Evolutionary conservation across 2,329 filamentous ascomycete genomes (phyloP), one percentile per base, ranked within the genome.

Genomic region (Pestalotiopsis sp.): DNA sequence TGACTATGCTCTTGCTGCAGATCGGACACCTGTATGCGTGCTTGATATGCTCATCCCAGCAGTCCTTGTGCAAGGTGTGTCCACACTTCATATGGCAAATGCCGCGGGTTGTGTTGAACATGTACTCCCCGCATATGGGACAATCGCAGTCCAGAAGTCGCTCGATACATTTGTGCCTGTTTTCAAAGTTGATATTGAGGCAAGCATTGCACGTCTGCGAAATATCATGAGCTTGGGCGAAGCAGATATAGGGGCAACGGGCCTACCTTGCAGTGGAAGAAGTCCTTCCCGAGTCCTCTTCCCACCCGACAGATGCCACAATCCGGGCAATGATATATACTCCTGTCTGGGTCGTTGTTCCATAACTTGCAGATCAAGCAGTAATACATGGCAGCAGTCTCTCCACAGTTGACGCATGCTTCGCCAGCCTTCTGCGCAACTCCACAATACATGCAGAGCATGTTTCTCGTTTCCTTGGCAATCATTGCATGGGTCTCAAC

Each of bases 11-110:
- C 80, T 96, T 97, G 82, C 92, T 97, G 86, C 96, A 99, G 63
- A 98, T 94, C 0, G 95, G 96, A 76, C 96, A 99, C 77, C 95
- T 97, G 83, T 98, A 99, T 5, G 95, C 97, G 3, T 90, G 91
- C 75, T 91, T 91, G 85, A 97, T 95, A 78, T 97, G 93, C 74
- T 96, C 89, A 60, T 93, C 89, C 77, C 97, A 96, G 81, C 96
- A 99, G 69, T 89, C 89, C 75, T 92, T 91, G 80, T 99, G 96
- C 77, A 99, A 97, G 76, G 95, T 97, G 79, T 99, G 96, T 2
- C 96, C 96, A 79, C 96, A 99, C 52, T 90, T 89, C 92, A 99
- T 96, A 76, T 97, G 97, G 25, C 97, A 94, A 7, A 98, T 94
- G 0, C 93, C 91, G 67, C 91, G 90, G 2, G 93, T 92, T 9